Evolutionary conservation across 768 basidiomycete species (phyloP), one percentile per base, ranked within the genome.

Genomic region (Suillus subaureus): DNA sequence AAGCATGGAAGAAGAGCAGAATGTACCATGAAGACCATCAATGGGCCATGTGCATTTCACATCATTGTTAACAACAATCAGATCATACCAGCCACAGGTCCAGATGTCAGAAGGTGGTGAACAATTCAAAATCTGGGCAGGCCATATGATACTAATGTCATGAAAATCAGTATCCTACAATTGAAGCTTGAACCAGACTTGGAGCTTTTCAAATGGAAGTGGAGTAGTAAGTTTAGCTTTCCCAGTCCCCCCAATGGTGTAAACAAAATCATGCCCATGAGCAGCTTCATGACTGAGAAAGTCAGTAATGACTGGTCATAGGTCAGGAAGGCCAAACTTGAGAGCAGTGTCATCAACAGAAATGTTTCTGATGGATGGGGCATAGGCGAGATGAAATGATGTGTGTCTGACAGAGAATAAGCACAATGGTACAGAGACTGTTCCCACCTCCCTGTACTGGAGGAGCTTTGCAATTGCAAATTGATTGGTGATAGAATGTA

Each of bases 371-470:
- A 67, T 66, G 23, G 39, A 52, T 21, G 77, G 74, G 57, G 69
- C 68, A 13, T 70, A 66, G 6, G 69, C 64, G 4, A 79, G 64
- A 63, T 75, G 73, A 63, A 76, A 72, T 1, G 69, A 72, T n/a
- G 69, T 67, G 4, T 62, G 57, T 21, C 56, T 15, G n/a, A 60
- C 61, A 37, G 60, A n/a, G 39, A 67, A 70, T 12, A 70, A 70
- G 15, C 70, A 65, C 15, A 52, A 56, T 54, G 74, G 69, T 21
- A 45, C 58, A 43, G 65, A 47, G 43, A 61, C 52, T 6, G 35
- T 26, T 1, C 33, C 26, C 9, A 4, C 16, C 45, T 33, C 49
- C 49, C 23, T 68, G 28, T 62, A 21, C 28, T 13, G 35, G 18
- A 42, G n/a, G 62, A 39, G 3, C 49, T 49, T 49, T 5, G 13